Evolutionary conservation across 176 grass and related monocot genomes (phyloP), one percentile per base, ranked within the genome.

Genomic region (Panicum miliaceum): DNA sequence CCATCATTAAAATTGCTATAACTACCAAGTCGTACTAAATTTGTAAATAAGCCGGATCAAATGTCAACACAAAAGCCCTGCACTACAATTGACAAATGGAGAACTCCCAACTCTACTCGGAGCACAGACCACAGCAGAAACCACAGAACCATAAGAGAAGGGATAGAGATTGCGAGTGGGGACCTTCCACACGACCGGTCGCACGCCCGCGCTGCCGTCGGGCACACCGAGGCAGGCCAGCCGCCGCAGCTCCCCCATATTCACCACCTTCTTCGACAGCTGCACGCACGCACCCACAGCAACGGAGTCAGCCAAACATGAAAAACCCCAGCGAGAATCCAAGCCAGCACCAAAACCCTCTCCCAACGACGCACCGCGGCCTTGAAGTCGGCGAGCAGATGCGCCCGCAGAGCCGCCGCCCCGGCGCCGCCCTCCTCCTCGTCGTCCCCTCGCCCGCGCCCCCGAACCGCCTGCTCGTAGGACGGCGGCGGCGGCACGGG

Each of bases 131-230:
- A 51, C 19, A 84, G 12, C 7, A 57, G 20, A 79, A 77, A 58
- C 29, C 18, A 70, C 36, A 79, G 7, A 13, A 15, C 37, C 8
- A 22, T 4, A 25, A 69, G 14, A 70, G 60, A 53, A 52, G 19
- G 8, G 19, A 67, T n/a, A 81, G 74, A 83, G 68, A 85, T 86
- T 64, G 37, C 76, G 61, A 73, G 78, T 86, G 76, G 85, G 90
- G 93, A 98, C 96, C 93, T 98, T 98, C 93, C 93, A 98, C 34
- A 96, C 87, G 9, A 87, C 47, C 4, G 91, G 85, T 10, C 96
- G 91, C 18, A 96, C 83, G 18, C 81, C 66, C 1, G 71, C 37
- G 12, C 82, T 71, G 20, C 88, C 79, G 1, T 96, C 83, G 0
- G 96, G 91, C 72, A 98, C 77, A 22, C 96, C 93, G 40, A 92